Evolutionary conservation across 1,139 yeast species (phyloP), one percentile per base, ranked within the genome.

Genomic region (Kluyveromyces sp.): DNA sequence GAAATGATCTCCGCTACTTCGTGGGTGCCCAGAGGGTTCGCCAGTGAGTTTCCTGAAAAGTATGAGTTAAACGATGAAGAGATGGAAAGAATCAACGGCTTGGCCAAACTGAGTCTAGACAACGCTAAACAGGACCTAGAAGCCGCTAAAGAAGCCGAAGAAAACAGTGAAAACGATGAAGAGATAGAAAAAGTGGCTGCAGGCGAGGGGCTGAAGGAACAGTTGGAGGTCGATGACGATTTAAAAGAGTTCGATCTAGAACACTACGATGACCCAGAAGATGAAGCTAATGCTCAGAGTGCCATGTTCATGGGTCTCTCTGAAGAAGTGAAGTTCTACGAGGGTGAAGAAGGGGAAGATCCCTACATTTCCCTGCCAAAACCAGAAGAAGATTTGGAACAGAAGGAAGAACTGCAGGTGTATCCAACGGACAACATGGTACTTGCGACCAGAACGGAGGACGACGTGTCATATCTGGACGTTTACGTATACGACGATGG

Each of bases 1-100:
- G 29, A 16, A 36, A 88, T 94, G 95, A 82, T 92, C 53, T 88
- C 98, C 41, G 83, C 96, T 28, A 82, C 94, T 41, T 70, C 83
- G 42, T 92, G 98, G 97, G 96, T 92, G 29, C 97, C 97, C 40
- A 77, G 96, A 58, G 99, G 99, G 9, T 84, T 75, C 63, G 94
- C 98, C 25, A 77, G 95, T 33, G 96, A 89, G 63, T 85, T 83
- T 60, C 98, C 98, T 3, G 86, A 80, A 55, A 78, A 84, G 60
- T 88, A 87, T 59, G 95, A 86, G 54, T 69, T 92, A 47, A 80
- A 88, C 56, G 97, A 92, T 51, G 94, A 77, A 47, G 99, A 92
- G 66, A 82, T 92, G 86, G 94, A 79, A 48, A 77, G 96, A 66
- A 88, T 92, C 60, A 78, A 82, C 49, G 80, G 81, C 51, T 75